Percentiles rank a stretch among this genome's conserved stretches.
Conservation (phyloP, 1,139 yeast genomes). For the Protomyces lactucae-debilis region DNA sequence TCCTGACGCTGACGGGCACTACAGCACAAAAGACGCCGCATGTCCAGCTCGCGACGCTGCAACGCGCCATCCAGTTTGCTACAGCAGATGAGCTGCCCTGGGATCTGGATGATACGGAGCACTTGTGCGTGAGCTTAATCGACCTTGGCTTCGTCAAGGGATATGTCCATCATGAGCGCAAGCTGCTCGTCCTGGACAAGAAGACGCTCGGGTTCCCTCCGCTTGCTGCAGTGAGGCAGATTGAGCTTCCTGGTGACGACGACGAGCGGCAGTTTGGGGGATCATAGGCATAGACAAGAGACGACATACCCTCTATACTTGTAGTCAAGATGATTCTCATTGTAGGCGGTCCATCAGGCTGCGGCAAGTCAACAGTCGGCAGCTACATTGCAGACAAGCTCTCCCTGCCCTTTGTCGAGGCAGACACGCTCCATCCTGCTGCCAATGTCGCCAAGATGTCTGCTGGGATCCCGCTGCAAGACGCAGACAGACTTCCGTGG, state of each 20-base stretch:
- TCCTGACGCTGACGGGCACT: constrained; percentile 21
- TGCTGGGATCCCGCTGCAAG: constrained; percentile 69
- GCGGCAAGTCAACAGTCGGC: constrained; percentile 83
- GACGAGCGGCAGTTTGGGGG: not conserved
- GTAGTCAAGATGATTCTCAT: not conserved
- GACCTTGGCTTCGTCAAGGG: constrained; percentile 41
- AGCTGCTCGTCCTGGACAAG: constrained; percentile 26
- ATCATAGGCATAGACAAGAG: not conserved
- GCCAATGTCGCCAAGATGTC: constrained; percentile 76
- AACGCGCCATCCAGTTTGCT: constrained; percentile 31
- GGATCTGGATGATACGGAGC: constrained; percentile 38
- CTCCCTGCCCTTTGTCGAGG: constrained; percentile 65
- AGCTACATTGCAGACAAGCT: constrained; percentile 46
- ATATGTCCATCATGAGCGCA: constrained; percentile 34
- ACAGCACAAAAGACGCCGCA: constrained; percentile 31
- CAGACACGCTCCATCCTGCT: constrained; percentile 50
- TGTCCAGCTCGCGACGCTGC: constrained; percentile 33
- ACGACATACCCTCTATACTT: not conserved
- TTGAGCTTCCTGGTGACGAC: not conserved
- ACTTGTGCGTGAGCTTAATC: constrained; percentile 40
- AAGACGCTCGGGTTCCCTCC: constrained; percentile 19
- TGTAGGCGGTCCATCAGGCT: constrained; percentile 76
- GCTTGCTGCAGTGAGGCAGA: not conserved
- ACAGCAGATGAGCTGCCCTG: constrained; percentile 27
- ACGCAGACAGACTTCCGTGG: constrained; percentile 94